Conservation (phyloP, 2,329 filamentous ascomycete genomes). For the Fusarium pilosicola region DNA sequence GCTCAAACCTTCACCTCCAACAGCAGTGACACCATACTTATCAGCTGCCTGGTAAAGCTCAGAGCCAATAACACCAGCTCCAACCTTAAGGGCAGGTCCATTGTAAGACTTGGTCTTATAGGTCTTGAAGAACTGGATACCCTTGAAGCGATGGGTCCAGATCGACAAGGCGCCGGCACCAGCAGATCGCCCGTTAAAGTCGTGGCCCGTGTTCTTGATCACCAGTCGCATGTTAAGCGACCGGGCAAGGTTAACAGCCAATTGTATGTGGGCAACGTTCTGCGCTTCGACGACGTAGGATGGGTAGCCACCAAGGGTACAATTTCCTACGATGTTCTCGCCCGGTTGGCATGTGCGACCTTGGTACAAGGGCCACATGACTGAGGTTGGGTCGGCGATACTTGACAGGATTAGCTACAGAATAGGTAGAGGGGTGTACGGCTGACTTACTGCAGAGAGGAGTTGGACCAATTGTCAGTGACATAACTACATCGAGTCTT, state of each 20-base stretch:
- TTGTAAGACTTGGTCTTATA: constrained; percentile 43
- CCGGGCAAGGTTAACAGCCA: constrained; percentile 58
- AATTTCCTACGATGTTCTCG: constrained; percentile 35
- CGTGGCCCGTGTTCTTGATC: constrained; percentile 61
- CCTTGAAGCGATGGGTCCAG: constrained; percentile 66
- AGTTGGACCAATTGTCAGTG: constrained; percentile 44
- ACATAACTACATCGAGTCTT: constrained; percentile 43
- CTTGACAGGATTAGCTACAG: constrained; percentile 27
- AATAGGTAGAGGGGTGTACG: accelerated
- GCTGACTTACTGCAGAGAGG: constrained; percentile 33
- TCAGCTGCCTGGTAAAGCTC: constrained; percentile 64
- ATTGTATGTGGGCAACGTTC: constrained; percentile 57
- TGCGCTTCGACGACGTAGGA: constrained; percentile 54
- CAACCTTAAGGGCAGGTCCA: constrained; percentile 64
- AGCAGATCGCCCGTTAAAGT: constrained; percentile 62
- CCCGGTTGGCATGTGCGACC: constrained; percentile 51
- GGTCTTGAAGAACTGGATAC: constrained; percentile 43
- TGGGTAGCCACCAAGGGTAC: constrained; percentile 55
- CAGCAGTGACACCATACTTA: constrained; percentile 57
- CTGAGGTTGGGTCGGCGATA: constrained; percentile 50
- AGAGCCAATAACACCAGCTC: constrained; percentile 62
- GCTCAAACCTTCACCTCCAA: constrained; percentile 62
- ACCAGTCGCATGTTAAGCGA: constrained; percentile 57
- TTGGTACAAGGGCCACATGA: constrained; percentile 54
- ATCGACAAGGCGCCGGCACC: constrained; percentile 67